Evolutionary conservation across 2,329 filamentous ascomycete species (phyloP), one percentile per base, ranked within the genome.

Genomic region (Fusarium oxysporum): DNA sequence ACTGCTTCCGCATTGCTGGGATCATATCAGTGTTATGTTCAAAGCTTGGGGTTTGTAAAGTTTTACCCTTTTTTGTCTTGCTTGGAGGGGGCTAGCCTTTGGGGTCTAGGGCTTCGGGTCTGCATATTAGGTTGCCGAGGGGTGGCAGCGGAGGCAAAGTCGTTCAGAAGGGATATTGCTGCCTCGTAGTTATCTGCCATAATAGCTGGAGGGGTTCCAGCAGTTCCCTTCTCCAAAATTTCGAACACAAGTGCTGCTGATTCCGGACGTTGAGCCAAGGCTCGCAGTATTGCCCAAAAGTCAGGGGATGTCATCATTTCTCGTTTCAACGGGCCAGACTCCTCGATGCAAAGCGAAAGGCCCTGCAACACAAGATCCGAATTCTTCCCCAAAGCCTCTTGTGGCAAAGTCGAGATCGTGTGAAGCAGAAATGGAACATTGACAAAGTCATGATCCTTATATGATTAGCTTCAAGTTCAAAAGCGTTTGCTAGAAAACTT

Each of bases 281-380:
- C 89, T 69, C 94, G 92, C 58, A 99, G 86, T 19, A 98, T 93
- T 9, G 92, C 92, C 96, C 96, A 99, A 81, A 99, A 98, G 79
- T 99, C 96, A 0, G 96, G 96, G 23, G 96, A 98, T 19, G 94
- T 96, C 83, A 97, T 97, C 75, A 98, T 93, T 83, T 98, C 96
- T 75, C 93, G 97, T 64, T 94, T 91, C 33, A 99, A 85, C 17
- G 93, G 90, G 32, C 91, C 91, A 1, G 94, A 90, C 67, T 92
- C 90, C 57, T 92, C 91, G 73, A 97, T 93, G 77, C 95, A 98
- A 48, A 91, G 86, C 48, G 91, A 89, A 32, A 99, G 85, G 0
- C 96, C 96, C 76, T 93, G 92, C 23, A 97, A 85, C 2, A 97
- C 90, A 8, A 94, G 89, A 37, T 90, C 86, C 1, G 95, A 92